Percentiles rank a stretch among this genome's conserved stretches.
Evolutionary conservation across 202 grass and related monocot species (phyloP).

Genomic region (Schoenoplectus tabernaemontani): DNA sequence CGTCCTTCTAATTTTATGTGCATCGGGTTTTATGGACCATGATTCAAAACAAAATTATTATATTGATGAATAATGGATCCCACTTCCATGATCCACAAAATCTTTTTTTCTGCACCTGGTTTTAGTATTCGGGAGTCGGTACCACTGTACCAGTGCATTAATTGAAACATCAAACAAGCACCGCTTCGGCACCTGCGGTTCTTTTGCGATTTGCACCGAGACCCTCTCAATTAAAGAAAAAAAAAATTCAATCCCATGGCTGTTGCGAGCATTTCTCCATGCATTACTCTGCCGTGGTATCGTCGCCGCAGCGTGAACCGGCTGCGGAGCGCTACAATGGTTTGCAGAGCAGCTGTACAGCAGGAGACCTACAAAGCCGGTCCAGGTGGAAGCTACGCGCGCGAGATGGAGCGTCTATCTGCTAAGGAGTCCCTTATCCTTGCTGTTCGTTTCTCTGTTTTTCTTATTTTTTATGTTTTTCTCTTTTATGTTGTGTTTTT

Average conservation of each 20-base stretch:
- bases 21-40: no score
- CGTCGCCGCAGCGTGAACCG: conserved; percentile 21
- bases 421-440: conserved; percentile 94
- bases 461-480: no score
- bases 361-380: conserved; percentile 65
- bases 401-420: conserved; percentile 94
- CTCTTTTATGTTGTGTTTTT: no score
- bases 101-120: no score
- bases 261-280: background rate
- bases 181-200: background rate
- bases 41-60: no score
- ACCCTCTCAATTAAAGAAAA: background rate
- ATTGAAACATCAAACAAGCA: background rate
- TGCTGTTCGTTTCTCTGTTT: conserved; percentile 35
- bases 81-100: no score
- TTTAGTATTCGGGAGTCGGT: no score
- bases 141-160: background rate
- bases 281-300: conserved; percentile 16
- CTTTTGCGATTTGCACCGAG: background rate
- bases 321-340: background rate
- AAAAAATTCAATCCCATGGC: background rate
- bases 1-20: no score
- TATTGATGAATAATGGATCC: no score
- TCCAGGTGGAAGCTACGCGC: conserved; percentile 64
- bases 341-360: conserved; percentile 50